Evolutionary conservation across 2,329 filamentous ascomycete genomes (phyloP), one percentile per base, ranked within the genome.

Genomic region (Fusarium illudens): DNA sequence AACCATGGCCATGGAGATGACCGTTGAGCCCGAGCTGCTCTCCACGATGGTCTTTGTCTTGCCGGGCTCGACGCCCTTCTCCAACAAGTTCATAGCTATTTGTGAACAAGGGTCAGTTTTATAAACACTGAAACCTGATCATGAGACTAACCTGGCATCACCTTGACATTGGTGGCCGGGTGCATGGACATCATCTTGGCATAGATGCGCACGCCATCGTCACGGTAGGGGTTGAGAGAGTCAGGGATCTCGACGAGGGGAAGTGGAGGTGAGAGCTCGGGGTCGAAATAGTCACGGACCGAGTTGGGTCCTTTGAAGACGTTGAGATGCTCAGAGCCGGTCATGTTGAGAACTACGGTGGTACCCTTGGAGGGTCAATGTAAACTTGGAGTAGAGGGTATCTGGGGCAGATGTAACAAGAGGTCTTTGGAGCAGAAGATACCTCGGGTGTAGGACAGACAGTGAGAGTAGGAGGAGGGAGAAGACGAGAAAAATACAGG

Each of bases 181-280:
- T 86, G 84, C 79, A 84, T 84, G 3, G 85, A 86, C 82, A 89
- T 86, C 84, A 89, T 86, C 76, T 89, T 89, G 32, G 87, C 87
- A 64, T 88, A 89, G 63, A 90, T 88, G 20, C 86, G 83, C 3
- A 90, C 84, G 2, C 85, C 84, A 82, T 89, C 83, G 19, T 81
- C 65, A 50, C 82, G 79, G 65, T 83, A 87, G 0, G 86, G 86
- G 62, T 89, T 90, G 48, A 90, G 78, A 34, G 77, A 78, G 27
- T 80, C 79, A 3, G 87, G 87, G 10, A 90, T 78, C 75, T 90
- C 87, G 15, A 90, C 85, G 3, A 90, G 77, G 4, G 87, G 87
- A 2, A 89, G 71, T 8, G 85, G 86, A 4, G 87, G 87, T 22
- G 83, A 80, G 4, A 73, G 78, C 56, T 89, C 86, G 2, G 87